These are phyloP conservation scores for Phytopythium vexans DNA, from an alignment of 352 stramenopile genomes.

Conservation along the genomic window DNA sequence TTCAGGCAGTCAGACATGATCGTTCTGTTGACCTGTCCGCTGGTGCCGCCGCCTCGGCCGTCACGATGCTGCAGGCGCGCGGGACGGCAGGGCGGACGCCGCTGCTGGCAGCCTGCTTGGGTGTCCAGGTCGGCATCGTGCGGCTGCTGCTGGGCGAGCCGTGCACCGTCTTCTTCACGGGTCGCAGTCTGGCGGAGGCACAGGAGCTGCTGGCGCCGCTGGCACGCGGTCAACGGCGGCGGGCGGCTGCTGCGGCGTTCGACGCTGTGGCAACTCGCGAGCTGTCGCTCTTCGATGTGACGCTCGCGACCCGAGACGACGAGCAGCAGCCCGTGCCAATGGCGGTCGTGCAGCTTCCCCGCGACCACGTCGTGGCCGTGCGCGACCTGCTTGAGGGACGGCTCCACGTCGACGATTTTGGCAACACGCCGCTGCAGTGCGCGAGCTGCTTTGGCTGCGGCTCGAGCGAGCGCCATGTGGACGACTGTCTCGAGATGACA, in stretches of 20 bases:
- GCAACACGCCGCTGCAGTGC: conserved; percentile 76
- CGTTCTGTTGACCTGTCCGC: background rate
- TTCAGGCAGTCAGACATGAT: background rate
- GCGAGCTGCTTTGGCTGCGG: conserved; percentile 78
- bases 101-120: conserved; percentile 64
- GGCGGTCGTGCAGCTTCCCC: conserved; percentile 44
- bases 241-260: background rate
- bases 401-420: conserved; percentile 68
- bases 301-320: conserved; percentile 43
- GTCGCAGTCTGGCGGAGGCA: conserved; percentile 39
- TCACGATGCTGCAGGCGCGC: conserved; percentile 26
- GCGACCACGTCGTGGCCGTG: conserved; percentile 25
- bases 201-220: conserved; percentile 39
- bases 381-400: conserved; percentile 46
- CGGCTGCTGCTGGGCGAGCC: conserved; percentile 60
- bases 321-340: conserved; percentile 34
- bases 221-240: conserved; percentile 5
- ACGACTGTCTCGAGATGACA: conserved; percentile 64
- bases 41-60: background rate
- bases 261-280: background rate
- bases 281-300: conserved; percentile 30
- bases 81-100: conserved; percentile 56
- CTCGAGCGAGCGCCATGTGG: conserved; percentile 50
- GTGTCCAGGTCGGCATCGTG: conserved; percentile 57
- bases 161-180: conserved; percentile 65